Conservation (phyloP, 2,329 filamentous ascomycete genomes). For the Plectosphaerella cucumerina region DNA sequence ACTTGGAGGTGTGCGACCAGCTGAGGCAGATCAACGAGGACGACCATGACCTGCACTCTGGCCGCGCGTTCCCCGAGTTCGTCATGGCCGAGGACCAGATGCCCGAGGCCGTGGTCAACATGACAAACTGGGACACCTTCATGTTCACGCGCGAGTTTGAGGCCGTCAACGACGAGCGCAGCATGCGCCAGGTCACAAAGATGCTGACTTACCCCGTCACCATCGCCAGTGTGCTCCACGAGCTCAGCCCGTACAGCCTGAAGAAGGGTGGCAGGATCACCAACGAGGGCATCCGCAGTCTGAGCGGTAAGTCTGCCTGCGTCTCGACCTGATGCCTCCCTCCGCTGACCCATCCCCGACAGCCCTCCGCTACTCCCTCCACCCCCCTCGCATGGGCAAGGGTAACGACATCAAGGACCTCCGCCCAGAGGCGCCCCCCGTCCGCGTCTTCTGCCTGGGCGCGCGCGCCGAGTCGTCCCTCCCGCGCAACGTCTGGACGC, state of each 20-base stretch:
- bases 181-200: constrained; percentile 88
- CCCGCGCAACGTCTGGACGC: constrained; percentile 88
- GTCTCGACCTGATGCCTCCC: background rate
- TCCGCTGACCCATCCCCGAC: background rate
- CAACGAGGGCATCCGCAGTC: constrained; percentile 84
- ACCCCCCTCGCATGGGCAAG: constrained; percentile 77
- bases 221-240: constrained; percentile 85
- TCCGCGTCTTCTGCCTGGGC: constrained; percentile 88
- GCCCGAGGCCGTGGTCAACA: constrained; percentile 89
- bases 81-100: constrained; percentile 85
- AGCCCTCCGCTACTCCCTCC: constrained; percentile 91
- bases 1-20: constrained; percentile 88
- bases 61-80: constrained; percentile 90
- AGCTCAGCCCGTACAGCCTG: constrained; percentile 87
- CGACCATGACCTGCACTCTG: constrained; percentile 89
- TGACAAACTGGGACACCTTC: constrained; percentile 98
- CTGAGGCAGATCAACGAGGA: constrained; percentile 94
- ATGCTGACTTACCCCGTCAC: constrained; percentile 92
- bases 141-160: constrained; percentile 88
- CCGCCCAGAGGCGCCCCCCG: constrained; percentile 77
- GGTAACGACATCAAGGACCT: constrained; percentile 73
- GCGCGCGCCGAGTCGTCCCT: constrained; percentile 97
- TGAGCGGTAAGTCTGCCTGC: constrained; percentile 65
- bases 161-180: constrained; percentile 85
- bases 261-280: constrained; percentile 73